Evolutionary conservation across 768 basidiomycete species (phyloP), one percentile per base, ranked within the genome.

Genomic region (Phaffia tasmanica): DNA sequence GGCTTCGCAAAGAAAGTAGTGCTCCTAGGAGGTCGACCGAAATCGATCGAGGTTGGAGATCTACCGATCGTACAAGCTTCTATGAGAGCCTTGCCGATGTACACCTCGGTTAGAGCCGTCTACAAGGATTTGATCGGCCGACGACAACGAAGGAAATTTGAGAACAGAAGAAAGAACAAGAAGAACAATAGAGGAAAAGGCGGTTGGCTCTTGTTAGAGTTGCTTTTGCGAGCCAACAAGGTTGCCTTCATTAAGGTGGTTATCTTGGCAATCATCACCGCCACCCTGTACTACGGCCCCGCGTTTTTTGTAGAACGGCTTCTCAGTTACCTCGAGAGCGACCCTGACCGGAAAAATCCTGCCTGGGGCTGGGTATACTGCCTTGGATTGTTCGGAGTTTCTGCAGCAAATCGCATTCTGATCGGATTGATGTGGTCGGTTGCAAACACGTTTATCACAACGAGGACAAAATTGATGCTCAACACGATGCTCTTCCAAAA

Each of bases 401-500:
- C 74, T 53, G 73, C 74, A 0, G 50, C 72, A 57, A 71, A 74
- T 72, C 82, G 74, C 62, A 78, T 80, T 23, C 80, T 70, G 21
- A 69, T 72, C 15, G 75, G 55, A 25, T 23, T 65, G 14, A 48
- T 58, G 49, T 87, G 84, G 85, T 84, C 83, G 14, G 58, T 86
- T 59, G 79, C 86, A 2, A 86, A 83, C 0, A 87, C 86, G 0
- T 81, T 79, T 4, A 75, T 91, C 32, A 86, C 89, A 77, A 83
- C 84, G 59, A 81, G 85, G 35, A 75, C 91, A 32, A 83, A 82
- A 57, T 80, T 86, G 46, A 87, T 91, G 72, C 79, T 93, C 57
- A 90, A 90, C 77, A 84, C 87, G n/a, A 81, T 85, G 63, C 79
- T 93, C 5, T 92, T 87, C 74, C 83, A 84, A 23, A 93, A 93